Conservation (phyloP, 1,284 basidiomycete genomes). For the Tylopilus orsonianus region DNA sequence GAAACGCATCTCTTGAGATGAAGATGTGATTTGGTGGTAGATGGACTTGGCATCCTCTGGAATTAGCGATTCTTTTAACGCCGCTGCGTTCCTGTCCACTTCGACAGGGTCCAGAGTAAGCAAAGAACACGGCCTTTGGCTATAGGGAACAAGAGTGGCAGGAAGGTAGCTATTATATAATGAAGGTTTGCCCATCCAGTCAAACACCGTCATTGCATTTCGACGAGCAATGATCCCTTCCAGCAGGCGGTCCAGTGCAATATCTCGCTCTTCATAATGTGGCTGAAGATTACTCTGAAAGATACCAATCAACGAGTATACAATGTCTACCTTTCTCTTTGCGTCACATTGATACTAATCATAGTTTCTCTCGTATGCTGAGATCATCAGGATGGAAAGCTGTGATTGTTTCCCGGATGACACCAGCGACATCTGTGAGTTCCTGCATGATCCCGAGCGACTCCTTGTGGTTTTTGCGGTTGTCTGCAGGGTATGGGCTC, state of each 20-base stretch:
- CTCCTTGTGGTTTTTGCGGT: constrained; percentile 9
- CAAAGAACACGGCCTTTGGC: no score
- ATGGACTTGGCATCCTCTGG: no score
- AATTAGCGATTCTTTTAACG: no score
- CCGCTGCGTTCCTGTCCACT: no score
- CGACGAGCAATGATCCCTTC: constrained; percentile 18
- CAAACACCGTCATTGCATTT: constrained; percentile 17
- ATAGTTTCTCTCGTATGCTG: constrained; percentile 11
- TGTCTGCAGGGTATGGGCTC: constrained; percentile 13
- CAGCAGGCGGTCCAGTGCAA: no score
- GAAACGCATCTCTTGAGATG: no score
- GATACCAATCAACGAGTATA: constrained; percentile 19
- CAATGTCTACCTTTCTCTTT: constrained; percentile 12
- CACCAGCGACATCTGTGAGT: constrained; percentile 11
- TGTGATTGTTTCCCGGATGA: constrained; percentile 1
- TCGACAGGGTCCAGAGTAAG: no score
- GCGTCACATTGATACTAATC: constrained; percentile 9
- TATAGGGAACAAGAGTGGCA: no score
- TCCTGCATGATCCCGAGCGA: constrained; percentile 8
- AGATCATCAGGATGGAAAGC: constrained; percentile 11
- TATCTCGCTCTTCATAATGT: no score
- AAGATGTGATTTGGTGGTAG: no score
- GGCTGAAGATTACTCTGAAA: no score
- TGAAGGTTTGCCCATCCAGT: constrained; percentile 15
- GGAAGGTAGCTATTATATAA: no score